Evolutionary conservation across 768 basidiomycete species (phyloP).

Genomic region (Tubosaeta sp.): DNA sequence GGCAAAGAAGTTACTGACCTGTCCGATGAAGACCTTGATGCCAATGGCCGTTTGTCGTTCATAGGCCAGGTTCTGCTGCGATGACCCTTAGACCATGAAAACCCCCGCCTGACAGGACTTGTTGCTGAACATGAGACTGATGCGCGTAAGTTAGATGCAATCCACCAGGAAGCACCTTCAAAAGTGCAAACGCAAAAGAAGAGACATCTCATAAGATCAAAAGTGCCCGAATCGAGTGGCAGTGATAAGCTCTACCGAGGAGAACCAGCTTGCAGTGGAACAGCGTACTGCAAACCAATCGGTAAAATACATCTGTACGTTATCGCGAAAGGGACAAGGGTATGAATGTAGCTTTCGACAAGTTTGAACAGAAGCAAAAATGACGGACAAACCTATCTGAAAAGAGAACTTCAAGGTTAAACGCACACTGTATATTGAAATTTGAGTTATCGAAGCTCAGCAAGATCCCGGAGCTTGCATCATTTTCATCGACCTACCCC

Average conservation of each 20-base stretch:
- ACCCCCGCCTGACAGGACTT: conserved; percentile 38
- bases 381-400: neutral
- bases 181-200: neutral
- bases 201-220: conserved; percentile 59
- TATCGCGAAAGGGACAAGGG: neutral
- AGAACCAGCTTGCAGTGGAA: conserved; percentile 54
- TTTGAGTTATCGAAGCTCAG: conserved; percentile 49
- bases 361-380: no score
- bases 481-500: conserved; percentile 38
- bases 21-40: conserved; percentile 57
- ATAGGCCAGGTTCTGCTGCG: no score
- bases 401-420: neutral
- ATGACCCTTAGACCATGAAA: conserved; percentile 62
- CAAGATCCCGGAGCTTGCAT: conserved; percentile 52
- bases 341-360: no score
- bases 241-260: conserved; percentile 50
- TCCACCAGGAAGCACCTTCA: conserved; percentile 48
- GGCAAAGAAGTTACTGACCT: conserved; percentile 59
- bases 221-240: conserved; percentile 80
- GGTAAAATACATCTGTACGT: neutral
- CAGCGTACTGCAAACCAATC: conserved; percentile 47
- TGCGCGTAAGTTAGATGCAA: conserved; percentile 63
- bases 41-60: no score
- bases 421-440: conserved; percentile 56
- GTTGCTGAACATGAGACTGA: conserved; percentile 27